A percentile compares a stretch with the other conserved stretches of the same genome.
These are phyloP conservation scores for Leccinum rimulosum DNA, from an alignment of 768 basidiomycete genomes.

Conservation along the genomic window DNA sequence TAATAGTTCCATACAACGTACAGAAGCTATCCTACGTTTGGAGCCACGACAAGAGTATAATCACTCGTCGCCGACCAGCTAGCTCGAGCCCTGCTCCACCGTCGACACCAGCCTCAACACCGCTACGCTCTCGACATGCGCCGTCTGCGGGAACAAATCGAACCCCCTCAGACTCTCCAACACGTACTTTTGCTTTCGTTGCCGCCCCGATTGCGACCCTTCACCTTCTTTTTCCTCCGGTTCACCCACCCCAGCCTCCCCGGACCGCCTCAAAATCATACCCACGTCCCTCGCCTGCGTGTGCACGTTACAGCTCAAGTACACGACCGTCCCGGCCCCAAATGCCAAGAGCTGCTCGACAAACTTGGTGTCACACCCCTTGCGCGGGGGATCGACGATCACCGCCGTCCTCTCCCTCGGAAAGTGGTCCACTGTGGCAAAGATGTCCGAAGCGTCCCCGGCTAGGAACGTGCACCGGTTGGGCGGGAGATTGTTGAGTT, in stretches of 20 bases:
- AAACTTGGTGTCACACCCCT: constrained; percentile 85
- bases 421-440: constrained; percentile 61
- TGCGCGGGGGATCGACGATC: constrained; percentile 89
- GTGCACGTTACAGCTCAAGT: constrained; percentile 95
- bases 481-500: constrained; percentile 55
- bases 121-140: constrained; percentile 86
- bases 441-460: constrained; percentile 88
- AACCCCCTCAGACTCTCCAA: constrained; percentile 86
- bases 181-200: constrained; percentile 50
- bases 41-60: background rate
- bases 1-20: background rate
- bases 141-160: constrained; percentile 95
- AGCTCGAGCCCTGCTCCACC: background rate
- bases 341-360: constrained; percentile 75
- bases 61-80: background rate
- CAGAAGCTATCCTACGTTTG: background rate
- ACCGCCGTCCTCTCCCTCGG: constrained; percentile 65
- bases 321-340: constrained; percentile 67
- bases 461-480: constrained; percentile 64
- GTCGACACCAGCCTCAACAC: constrained; percentile 49
- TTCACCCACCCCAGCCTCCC: constrained; percentile 36
- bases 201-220: constrained; percentile 12
- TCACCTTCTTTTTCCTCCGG: constrained; percentile 28
- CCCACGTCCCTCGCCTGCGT: constrained; percentile 90
- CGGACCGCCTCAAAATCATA: constrained; percentile 51